These are phyloP conservation scores for Chalciporus chontae DNA, from an alignment of 768 basidiomycete genomes.

Conservation along the genomic window DNA sequence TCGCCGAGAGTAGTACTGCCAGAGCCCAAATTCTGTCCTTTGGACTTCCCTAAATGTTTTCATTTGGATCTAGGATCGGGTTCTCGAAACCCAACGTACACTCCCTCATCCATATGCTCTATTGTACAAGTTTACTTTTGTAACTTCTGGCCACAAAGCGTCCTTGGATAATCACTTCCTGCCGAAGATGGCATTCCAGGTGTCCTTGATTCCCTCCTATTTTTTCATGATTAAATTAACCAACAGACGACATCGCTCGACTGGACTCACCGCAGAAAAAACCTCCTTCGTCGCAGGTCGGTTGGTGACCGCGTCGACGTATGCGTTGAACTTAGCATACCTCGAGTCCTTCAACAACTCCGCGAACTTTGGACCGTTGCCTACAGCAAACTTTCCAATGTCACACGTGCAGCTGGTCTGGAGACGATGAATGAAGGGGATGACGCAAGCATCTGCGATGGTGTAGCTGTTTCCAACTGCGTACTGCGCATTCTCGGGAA, in stretches of 20 bases:
- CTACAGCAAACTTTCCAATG: conserved; percentile 45
- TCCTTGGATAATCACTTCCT: neutral
- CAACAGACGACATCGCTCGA: neutral
- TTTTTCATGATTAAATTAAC: neutral
- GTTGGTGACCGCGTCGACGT: conserved; percentile 41
- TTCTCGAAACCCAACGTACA: too few relatives aligned
- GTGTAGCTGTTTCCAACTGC: conserved; percentile 43
- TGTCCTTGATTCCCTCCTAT: neutral
- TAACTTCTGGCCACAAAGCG: too few relatives aligned
- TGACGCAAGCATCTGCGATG: conserved; percentile 56
- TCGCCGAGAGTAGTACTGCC: too few relatives aligned
- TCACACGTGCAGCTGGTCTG: conserved; percentile 44
- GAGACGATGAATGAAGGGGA: conserved; percentile 53
- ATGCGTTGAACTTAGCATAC: conserved; percentile 46
- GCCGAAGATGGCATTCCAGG: neutral
- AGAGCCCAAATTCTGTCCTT: too few relatives aligned
- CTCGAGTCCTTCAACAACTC: conserved; percentile 40
- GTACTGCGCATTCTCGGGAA: conserved; percentile 41
- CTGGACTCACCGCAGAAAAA: conserved; percentile 44
- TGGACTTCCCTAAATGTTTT: too few relatives aligned
- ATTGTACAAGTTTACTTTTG: too few relatives aligned
- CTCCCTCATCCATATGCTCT: too few relatives aligned
- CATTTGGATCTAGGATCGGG: too few relatives aligned
- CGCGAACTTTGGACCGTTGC: conserved; percentile 42
- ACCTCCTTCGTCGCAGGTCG: conserved; percentile 52